Percentiles rank a stretch among this genome's conserved stretches.
Evolutionary conservation across 371 early-diverging fungal species (phyloP).

Genomic region (Mortierella sp.): DNA sequence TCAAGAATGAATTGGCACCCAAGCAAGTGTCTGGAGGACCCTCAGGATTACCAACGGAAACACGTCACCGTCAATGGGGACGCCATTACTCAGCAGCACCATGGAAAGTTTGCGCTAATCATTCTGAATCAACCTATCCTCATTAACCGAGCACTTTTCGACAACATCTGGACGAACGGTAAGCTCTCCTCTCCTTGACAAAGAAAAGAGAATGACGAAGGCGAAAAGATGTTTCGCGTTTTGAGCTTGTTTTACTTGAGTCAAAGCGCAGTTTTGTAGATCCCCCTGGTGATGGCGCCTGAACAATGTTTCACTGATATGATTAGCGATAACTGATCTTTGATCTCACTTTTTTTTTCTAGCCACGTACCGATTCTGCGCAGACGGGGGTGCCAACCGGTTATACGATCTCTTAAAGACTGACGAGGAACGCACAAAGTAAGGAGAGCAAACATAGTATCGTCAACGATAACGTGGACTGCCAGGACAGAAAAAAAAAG

Average conservation of each 20-base stretch:
- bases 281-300: background rate
- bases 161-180: conserved; percentile 65
- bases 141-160: conserved; percentile 43
- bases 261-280: background rate
- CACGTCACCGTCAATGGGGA: background rate
- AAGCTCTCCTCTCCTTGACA: background rate
- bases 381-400: conserved; percentile 94
- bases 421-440: conserved; percentile 61
- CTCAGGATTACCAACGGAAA: conserved; percentile 18
- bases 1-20: conserved; percentile 39
- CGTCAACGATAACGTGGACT: background rate
- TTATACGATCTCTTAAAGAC: conserved; percentile 76
- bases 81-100: background rate
- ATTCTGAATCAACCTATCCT: conserved; percentile 72
- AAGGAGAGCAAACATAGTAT: background rate
- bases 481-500: background rate
- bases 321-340: background rate
- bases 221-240: no score
- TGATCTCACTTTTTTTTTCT: conserved; percentile 14
- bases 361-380: conserved; percentile 82
- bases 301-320: background rate
- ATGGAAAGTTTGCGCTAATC: conserved; percentile 61
- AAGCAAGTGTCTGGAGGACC: conserved; percentile 48
- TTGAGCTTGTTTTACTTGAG: no score
- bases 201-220: background rate